phyloP scores from a whole-genome alignment of 1,139 yeast species.

The Candida sp. region DNA sequence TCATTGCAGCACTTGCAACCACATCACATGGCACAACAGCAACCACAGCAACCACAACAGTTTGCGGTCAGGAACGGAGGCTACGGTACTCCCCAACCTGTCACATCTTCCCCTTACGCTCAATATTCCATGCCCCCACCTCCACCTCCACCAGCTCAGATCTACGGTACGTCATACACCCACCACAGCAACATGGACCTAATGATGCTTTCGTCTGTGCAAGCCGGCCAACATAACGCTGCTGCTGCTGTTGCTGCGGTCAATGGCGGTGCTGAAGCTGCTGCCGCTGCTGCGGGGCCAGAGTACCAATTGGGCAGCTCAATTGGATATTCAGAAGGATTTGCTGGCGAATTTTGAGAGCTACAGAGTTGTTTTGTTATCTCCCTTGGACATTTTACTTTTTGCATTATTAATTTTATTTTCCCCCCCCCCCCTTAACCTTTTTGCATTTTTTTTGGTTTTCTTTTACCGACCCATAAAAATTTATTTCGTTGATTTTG shows the following conservation, averaged over 20 bases:
- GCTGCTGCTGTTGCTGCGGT: neutral
- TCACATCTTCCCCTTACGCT: conserved; percentile 5
- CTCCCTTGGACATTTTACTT: neutral
- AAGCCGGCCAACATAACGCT: neutral
- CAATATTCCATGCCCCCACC: conserved; percentile 6
- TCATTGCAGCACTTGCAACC: conserved; percentile 23
- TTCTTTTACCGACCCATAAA: neutral
- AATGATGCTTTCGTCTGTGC: conserved; percentile 16
- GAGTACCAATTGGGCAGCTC: conserved; percentile 14
- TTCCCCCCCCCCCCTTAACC: neutral
- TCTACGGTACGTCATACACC: conserved; percentile 4
- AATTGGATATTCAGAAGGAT: conserved; percentile 14
- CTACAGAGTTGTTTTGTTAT: too few relatives aligned
- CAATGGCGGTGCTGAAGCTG: conserved; percentile 10
- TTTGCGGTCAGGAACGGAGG: neutral
- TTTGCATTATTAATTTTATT: too few relatives aligned
- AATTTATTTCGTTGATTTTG: neutral
- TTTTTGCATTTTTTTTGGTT: neutral
- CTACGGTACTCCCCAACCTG: conserved; percentile 7
- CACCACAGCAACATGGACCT: conserved; percentile 18
- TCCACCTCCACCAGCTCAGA: neutral
- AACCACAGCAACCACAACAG: neutral
- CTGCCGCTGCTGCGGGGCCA: too few relatives aligned
- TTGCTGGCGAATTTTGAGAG: conserved; percentile 7
- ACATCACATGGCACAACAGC: conserved; percentile 3